Percentiles rank a stretch among this genome's conserved stretches.
These are phyloP conservation scores for Lachnellula occidentalis DNA, from an alignment of 2,329 filamentous ascomycete species.

Conservation along the genomic window DNA sequence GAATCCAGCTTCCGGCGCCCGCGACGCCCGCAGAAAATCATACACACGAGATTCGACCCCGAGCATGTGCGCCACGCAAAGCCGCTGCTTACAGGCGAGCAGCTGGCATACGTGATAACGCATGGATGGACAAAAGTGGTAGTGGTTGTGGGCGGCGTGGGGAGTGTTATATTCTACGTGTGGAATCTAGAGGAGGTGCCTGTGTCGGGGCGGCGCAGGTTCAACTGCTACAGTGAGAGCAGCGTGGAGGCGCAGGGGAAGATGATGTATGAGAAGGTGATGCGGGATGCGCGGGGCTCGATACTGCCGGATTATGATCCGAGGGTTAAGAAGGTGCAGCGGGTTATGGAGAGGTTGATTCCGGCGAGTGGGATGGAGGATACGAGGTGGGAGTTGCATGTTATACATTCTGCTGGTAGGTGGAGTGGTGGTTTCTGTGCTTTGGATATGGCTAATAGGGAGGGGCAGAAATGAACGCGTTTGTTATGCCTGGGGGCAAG, in stretches of 20 bases:
- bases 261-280: constrained; percentile 50
- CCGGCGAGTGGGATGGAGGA: constrained; percentile 57
- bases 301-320: constrained; percentile 54
- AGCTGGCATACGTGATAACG: constrained; percentile 31
- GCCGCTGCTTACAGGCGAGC: constrained; percentile 36
- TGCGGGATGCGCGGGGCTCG: constrained; percentile 47
- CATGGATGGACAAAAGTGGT: constrained; percentile 35
- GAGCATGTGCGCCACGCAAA: constrained; percentile 19
- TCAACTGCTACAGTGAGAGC: constrained; percentile 60
- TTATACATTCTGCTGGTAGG: constrained; percentile 60
- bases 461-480: constrained; percentile 54
- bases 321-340: constrained; percentile 49
- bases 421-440: constrained; percentile 1
- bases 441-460: neutral
- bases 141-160: constrained; percentile 37
- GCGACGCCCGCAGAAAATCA: neutral
- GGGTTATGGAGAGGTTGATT: constrained; percentile 61
- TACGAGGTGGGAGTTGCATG: constrained; percentile 64
- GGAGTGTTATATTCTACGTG: constrained; percentile 53
- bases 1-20: neutral
- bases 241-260: constrained; percentile 49
- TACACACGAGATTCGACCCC: constrained; percentile 17
- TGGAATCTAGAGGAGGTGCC: constrained; percentile 68
- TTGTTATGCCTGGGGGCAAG: constrained; percentile 73
- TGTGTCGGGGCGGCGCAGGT: constrained; percentile 64